Conservation (phyloP, 2,329 filamentous ascomycete species). For the Microascus cirrosus region DNA sequence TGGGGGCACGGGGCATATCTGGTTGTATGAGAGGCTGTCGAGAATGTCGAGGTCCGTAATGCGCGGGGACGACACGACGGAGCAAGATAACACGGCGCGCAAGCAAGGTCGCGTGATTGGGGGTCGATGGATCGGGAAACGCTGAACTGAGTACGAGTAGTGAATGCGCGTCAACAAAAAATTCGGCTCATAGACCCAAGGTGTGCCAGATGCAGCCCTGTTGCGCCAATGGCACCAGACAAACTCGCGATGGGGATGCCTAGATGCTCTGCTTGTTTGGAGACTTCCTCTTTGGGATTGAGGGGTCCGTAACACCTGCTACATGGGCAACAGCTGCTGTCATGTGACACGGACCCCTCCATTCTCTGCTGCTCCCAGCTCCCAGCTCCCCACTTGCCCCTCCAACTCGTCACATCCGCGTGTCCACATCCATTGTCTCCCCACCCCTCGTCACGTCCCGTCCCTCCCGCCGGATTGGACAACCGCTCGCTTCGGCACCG, state of each 20-base stretch:
- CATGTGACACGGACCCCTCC: background rate
- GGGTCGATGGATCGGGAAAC: background rate
- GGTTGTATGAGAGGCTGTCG: background rate
- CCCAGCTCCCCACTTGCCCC: background rate
- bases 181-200: background rate
- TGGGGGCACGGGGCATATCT: background rate
- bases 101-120: background rate
- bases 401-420: background rate
- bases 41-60: background rate
- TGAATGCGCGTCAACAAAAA: too few species aligned
- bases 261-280: background rate
- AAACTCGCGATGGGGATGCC: background rate
- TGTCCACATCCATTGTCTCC: too few species aligned
- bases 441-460: background rate
- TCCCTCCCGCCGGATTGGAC: slow-evolving; percentile 3
- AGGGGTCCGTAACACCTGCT: background rate
- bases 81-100: background rate
- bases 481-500: background rate
- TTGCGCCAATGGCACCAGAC: background rate
- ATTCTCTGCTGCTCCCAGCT: background rate
- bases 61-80: background rate
- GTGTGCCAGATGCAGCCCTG: background rate
- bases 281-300: background rate
- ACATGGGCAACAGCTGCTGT: background rate
- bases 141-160: too few species aligned